Conservation (phyloP, 768 basidiomycete species). For the Boletus sensibilis region DNA sequence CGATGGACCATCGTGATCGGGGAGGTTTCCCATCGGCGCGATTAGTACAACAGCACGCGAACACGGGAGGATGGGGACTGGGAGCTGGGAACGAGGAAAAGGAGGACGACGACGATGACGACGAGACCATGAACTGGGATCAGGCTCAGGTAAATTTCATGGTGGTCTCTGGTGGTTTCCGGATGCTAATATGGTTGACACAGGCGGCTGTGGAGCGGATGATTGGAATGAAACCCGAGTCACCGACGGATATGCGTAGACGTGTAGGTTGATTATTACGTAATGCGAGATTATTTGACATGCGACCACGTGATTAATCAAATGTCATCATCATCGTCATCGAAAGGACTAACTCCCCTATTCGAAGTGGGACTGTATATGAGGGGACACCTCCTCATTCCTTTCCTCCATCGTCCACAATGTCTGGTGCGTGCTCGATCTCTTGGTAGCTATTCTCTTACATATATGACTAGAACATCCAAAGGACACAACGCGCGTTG, state of each 20-base stretch:
- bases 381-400: neutral
- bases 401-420: neutral
- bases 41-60: constrained; percentile 42
- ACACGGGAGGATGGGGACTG: constrained; percentile 74
- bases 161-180: neutral
- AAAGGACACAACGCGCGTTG: constrained; percentile 48
- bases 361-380: neutral
- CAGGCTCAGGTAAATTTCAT: constrained; percentile 56
- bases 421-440: constrained; percentile 11
- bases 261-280: constrained; percentile 19
- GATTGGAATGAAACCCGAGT: constrained; percentile 48
- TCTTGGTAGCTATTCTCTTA: neutral
- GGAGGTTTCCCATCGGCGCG: constrained; percentile 22
- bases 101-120: constrained; percentile 67
- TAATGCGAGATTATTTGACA: constrained; percentile 1
- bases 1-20: constrained; percentile 37
- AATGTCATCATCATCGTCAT: constrained; percentile 14
- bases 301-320: constrained; percentile 8
- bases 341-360: constrained; percentile 9
- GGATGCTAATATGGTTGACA: constrained; percentile 1
- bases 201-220: constrained; percentile 58
- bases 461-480: constrained; percentile 19
- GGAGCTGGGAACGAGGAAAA: constrained; percentile 59
- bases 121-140: constrained; percentile 64
- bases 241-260: constrained; percentile 28